Evolutionary conservation across 371 early-diverging fungal species (phyloP), one percentile per base, ranked within the genome.

Genomic region (Actinomortierella wolfii): DNA sequence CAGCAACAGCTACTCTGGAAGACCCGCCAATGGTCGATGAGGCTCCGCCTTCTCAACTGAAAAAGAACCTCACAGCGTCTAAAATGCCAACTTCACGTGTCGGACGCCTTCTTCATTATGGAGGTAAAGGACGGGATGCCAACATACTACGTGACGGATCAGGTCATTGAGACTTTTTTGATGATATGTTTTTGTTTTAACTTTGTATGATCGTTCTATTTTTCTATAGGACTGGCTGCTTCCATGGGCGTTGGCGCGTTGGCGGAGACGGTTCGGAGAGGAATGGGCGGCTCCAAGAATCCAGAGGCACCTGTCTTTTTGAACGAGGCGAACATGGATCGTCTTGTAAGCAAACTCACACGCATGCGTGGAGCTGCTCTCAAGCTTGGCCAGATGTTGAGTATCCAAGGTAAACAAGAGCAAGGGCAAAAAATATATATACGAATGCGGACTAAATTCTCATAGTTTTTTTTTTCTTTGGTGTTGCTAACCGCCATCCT

Each of bases 351-450:
- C 25, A 91, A 91, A 51, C 82, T 98, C n/a, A 89, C 96, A 2
- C 81, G 85, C 49, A 97, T 98, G 97, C 88, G 98, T 29, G 98
- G 98, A 1, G 98, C 98, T 0, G 98, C 98, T 2, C 79, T 97
- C 18, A 98, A 98, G 74, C 85, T 98, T 68, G 98, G 98, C 0
- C 98, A 98, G 70, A 96, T 98, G 95, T 64, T 98, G 11, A 92
- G 94, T 70, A 97, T 98, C 54, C 98, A 98, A 79, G 97, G 87
- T 60, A 81, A 78, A 29, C 7, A 34, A 34, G 13, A 23, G 21
- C 11, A 39, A 50, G n/a, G 14, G 51, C 9, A 43, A 26, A 14
- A 26, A 28, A 26, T 24, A 26, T 1, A 18, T 21, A 8, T 45
- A 11, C 17, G 17, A 21, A 15, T 18, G 13, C 17, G 26, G 29